phyloP scores from a whole-genome alignment of 805 yeast species.

The Teunomyces pallodes region DNA sequence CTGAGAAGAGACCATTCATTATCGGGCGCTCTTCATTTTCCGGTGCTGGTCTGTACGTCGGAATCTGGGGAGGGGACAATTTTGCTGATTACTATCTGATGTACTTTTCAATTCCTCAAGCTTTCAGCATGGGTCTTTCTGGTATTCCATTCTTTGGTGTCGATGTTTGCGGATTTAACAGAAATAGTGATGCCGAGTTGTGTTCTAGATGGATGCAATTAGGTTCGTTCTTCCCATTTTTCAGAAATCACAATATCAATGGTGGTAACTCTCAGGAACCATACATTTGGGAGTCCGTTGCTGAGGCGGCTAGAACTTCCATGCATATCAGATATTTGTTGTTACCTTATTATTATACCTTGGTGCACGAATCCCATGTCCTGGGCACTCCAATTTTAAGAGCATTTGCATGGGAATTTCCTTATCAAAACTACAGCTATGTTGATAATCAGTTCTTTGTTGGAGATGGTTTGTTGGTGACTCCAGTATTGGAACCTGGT shows the following conservation, averaged over 20 bases:
- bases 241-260: conserved; percentile 27
- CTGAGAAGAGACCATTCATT: conserved; percentile 23
- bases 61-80: conserved; percentile 29
- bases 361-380: conserved; percentile 19
- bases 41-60: conserved; percentile 19
- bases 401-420: conserved; percentile 23
- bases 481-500: conserved; percentile 23
- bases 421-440: conserved; percentile 14
- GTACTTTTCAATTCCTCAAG: conserved; percentile 27
- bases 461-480: conserved; percentile 23
- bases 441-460: conserved; percentile 23
- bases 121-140: conserved; percentile 19
- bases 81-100: conserved; percentile 16
- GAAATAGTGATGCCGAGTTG: conserved; percentile 23
- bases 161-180: conserved; percentile 24
- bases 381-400: conserved; percentile 21
- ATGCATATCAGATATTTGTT: conserved; percentile 37
- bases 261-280: conserved; percentile 29
- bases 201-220: conserved; percentile 33
- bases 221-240: conserved; percentile 33
- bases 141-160: conserved; percentile 28
- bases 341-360: conserved; percentile 24
- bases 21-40: conserved; percentile 21
- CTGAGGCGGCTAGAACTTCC: conserved; percentile 23
- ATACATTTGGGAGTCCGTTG: conserved; percentile 26